Evolutionary conservation across 176 grass and related monocot genomes (phyloP).

Genomic region (Poa annua): DNA sequence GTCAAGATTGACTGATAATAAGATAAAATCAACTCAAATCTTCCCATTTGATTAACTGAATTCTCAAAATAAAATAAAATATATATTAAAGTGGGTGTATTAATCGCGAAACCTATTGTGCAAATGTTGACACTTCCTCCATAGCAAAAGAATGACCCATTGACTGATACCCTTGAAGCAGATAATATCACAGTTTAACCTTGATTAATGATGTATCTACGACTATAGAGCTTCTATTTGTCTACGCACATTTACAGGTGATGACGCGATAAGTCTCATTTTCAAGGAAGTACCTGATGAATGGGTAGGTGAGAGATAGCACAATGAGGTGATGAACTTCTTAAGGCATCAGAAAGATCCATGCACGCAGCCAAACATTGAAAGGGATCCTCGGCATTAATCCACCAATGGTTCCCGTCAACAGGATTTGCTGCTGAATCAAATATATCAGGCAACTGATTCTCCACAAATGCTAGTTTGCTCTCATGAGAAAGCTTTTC

Average conservation of each 20-base stretch:
- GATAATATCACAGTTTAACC: conserved; percentile 9
- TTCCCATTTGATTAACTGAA: not conserved
- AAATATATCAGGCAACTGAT: conserved; percentile 80
- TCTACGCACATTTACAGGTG: conserved; percentile 2
- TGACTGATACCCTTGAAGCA: not conserved
- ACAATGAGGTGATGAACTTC: conserved; percentile 61
- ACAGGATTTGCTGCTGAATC: conserved; percentile 86
- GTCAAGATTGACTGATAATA: not conserved
- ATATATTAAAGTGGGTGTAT: not conserved
- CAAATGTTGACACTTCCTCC: conserved; percentile 9
- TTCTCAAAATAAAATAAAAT: conserved; percentile 13
- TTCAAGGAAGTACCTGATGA: conserved; percentile 80
- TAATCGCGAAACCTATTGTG: not conserved
- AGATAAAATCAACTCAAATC: not conserved
- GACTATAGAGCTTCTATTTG: conserved; percentile 6
- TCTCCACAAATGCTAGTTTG: conserved; percentile 74
- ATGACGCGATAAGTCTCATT: not conserved
- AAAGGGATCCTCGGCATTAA: conserved; percentile 92
- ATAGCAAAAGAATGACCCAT: conserved; percentile 1
- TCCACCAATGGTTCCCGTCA: conserved; percentile 80
- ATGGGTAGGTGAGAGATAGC: conserved; percentile 81
- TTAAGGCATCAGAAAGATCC: conserved; percentile 78
- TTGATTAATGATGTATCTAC: not conserved
- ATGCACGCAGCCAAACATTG: conserved; percentile 95
- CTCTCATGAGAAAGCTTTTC: conserved; percentile 83